Percentiles rank a stretch among this genome's conserved stretches.
Evolutionary conservation across 2,329 filamentous ascomycete species (phyloP).

Genomic region (Dissoconium aciculare): DNA sequence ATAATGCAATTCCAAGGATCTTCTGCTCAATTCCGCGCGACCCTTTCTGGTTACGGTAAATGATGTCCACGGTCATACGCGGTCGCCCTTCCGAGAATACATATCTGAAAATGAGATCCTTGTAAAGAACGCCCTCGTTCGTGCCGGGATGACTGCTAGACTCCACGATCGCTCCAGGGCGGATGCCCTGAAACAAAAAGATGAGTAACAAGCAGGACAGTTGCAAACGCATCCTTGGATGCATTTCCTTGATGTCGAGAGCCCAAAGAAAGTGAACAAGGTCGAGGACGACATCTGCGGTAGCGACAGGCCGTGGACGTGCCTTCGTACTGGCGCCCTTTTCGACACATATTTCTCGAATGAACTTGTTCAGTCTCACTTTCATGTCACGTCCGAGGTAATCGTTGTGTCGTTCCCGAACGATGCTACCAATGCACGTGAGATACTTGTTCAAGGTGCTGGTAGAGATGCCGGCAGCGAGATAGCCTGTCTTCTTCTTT

Average conservation of each 20-base stretch:
- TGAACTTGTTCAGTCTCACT: too few relatives aligned
- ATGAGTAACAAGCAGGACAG: constrained; percentile 4
- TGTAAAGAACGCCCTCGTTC: constrained; percentile 7
- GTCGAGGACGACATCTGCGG: constrained; percentile 5
- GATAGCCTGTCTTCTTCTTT: too few relatives aligned
- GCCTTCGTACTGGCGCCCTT: too few relatives aligned
- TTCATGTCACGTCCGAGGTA: too few relatives aligned
- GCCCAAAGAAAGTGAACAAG: constrained; percentile 7
- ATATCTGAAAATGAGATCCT: constrained; percentile 3
- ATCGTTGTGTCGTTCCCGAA: too few relatives aligned
- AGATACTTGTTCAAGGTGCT: too few relatives aligned
- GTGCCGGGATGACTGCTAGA: constrained; percentile 1
- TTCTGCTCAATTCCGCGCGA: constrained; percentile 1
- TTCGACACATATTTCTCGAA: too few relatives aligned
- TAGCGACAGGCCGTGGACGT: too few relatives aligned
- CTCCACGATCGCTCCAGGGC: constrained; percentile 9
- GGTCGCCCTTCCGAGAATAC: neutral
- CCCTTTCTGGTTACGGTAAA: constrained; percentile 5
- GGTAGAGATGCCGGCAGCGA: too few relatives aligned
- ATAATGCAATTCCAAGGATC: constrained; percentile 1
- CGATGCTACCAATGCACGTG: too few relatives aligned
- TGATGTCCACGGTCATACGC: constrained; percentile 1
- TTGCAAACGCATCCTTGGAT: constrained; percentile 6
- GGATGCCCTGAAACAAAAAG: constrained; percentile 5
- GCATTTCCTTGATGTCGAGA: constrained; percentile 5